These are phyloP conservation scores for Fragaria iinumae DNA, from an alignment of 306 rosid genomes.

Conservation along the genomic window DNA sequence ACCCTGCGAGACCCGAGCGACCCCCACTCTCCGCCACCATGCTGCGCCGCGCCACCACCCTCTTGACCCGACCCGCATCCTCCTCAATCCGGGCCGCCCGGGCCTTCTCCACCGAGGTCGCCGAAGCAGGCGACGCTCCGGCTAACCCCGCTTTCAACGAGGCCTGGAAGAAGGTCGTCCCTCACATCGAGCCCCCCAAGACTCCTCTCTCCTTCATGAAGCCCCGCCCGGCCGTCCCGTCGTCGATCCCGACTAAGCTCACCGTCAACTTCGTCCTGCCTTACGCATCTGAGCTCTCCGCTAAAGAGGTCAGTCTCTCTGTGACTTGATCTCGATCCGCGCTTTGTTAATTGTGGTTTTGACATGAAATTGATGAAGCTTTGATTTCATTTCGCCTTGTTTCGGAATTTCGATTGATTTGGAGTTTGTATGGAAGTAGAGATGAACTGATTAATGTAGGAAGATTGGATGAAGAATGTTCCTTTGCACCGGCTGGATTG, in stretches of 20 bases:
- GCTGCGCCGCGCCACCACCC: constrained; percentile 70
- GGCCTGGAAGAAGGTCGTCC: constrained; percentile 72
- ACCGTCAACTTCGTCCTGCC: constrained; percentile 94
- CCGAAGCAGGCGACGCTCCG: constrained; percentile 23
- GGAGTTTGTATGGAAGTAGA: background rate
- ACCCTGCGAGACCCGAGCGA: constrained; percentile 98
- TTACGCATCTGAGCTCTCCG: constrained; percentile 71
- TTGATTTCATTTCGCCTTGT: background rate
- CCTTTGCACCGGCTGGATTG: background rate
- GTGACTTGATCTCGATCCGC: background rate
- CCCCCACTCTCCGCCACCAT: constrained; percentile 37
- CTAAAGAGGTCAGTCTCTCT: constrained; percentile 65
- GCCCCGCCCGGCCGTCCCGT: constrained; percentile 71
- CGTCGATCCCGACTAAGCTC: constrained; percentile 76
- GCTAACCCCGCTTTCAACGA: constrained; percentile 42
- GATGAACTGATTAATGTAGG: background rate
- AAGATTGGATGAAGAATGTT: background rate
- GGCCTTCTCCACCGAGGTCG: constrained; percentile 58
- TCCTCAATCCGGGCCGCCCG: constrained; percentile 37
- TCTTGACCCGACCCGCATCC: constrained; percentile 40
- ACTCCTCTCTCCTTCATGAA: constrained; percentile 67
- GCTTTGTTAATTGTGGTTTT: constrained; percentile 1
- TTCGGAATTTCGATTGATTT: background rate
- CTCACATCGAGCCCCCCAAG: constrained; percentile 70
- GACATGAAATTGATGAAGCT: background rate